Evolutionary conservation across 1,284 basidiomycete genomes (phyloP).

Genomic region (Cryptococcus sp.): DNA sequence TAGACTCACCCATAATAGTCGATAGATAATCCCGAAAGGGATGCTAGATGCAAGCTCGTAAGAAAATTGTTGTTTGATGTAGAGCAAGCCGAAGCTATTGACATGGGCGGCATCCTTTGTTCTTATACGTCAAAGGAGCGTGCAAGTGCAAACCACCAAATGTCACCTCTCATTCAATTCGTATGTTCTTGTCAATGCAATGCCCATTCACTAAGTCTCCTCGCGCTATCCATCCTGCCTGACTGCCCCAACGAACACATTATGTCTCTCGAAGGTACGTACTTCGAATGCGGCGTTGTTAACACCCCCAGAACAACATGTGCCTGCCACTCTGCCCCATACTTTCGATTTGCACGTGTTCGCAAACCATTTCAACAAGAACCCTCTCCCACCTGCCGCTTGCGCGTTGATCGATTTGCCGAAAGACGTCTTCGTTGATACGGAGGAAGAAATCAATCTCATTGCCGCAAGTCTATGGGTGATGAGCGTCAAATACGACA

Average conservation of each 20-base stretch:
- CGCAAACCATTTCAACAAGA: slow-evolving; percentile 29
- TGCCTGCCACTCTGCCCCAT: slow-evolving; percentile 25
- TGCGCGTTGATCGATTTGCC: slow-evolving; percentile 36
- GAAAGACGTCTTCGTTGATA: slow-evolving; percentile 33
- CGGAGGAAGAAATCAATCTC: slow-evolving; percentile 40
- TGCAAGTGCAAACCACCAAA: not conserved
- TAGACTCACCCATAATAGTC: slow-evolving; percentile 16
- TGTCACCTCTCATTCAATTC: not conserved
- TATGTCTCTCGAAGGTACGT: slow-evolving; percentile 9
- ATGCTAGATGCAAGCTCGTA: too few relatives aligned
- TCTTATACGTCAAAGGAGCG: slow-evolving; percentile 3
- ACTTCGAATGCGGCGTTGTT: not conserved
- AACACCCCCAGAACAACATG: not conserved
- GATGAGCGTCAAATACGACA: slow-evolving; percentile 33
- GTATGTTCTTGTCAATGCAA: not conserved
- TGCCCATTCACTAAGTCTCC: too few relatives aligned
- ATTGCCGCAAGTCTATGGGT: slow-evolving; percentile 34
- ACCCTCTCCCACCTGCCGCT: slow-evolving; percentile 29
- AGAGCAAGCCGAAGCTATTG: not conserved
- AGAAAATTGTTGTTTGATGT: too few relatives aligned
- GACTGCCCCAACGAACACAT: not conserved
- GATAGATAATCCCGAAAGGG: not conserved
- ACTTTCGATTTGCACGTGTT: slow-evolving; percentile 29
- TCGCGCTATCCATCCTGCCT: too few relatives aligned
- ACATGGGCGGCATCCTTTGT: not conserved